These are phyloP conservation scores for Camellia lanceoleosa DNA, from an alignment of 148 eudicot species.

Conservation along the genomic window DNA sequence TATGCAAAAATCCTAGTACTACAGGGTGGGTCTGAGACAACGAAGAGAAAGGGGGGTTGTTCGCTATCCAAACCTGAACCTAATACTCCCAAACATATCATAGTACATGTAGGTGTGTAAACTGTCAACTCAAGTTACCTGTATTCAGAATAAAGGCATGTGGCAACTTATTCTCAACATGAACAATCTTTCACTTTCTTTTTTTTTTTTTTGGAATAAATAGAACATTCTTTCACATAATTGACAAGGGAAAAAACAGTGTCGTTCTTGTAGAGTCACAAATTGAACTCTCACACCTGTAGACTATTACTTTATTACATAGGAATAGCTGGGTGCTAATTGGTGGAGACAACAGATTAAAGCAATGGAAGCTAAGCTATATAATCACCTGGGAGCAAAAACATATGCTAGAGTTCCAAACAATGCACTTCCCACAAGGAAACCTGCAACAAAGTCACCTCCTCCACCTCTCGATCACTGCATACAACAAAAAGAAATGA, in stretches of 20 bases:
- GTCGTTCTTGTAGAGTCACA: neutral
- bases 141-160: no score
- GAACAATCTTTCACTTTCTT: no score
- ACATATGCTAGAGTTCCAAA: conserved; percentile 74
- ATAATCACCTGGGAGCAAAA: conserved; percentile 80
- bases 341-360: neutral
- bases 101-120: no score
- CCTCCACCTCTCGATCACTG: conserved; percentile 57
- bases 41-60: no score
- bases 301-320: neutral
- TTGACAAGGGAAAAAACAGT: neutral
- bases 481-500: conserved; percentile 15
- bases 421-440: conserved; percentile 78
- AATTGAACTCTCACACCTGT: neutral
- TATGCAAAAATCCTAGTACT: no score
- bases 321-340: neutral
- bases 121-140: no score
- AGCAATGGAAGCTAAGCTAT: neutral
- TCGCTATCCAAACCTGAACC: no score
- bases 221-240: neutral
- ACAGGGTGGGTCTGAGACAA: no score
- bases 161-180: no score
- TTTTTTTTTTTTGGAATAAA: no score
- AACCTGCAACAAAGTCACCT: conserved; percentile 80
- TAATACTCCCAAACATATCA: no score